These are phyloP conservation scores for Fusarium sp. DNA, from an alignment of 2,329 filamentous ascomycete species.

Conservation along the genomic window DNA sequence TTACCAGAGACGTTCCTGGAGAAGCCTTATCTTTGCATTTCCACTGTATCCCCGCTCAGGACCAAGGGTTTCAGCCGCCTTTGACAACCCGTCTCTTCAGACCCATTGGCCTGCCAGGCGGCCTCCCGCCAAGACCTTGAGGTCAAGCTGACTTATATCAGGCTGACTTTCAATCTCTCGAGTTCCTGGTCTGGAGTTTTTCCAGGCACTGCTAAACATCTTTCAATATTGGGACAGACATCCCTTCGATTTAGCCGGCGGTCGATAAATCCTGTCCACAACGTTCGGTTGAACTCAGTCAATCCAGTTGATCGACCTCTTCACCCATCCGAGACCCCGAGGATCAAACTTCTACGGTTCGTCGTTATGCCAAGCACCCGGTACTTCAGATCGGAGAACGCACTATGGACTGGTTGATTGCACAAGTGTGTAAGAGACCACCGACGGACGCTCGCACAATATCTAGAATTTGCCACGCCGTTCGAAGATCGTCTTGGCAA, in stretches of 20 bases:
- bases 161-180: background rate
- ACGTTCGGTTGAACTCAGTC: background rate
- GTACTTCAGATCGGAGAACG: background rate
- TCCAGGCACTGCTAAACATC: background rate
- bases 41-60: constrained; percentile 9
- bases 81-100: constrained; percentile 17
- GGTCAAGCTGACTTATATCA: background rate
- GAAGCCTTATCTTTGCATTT: background rate
- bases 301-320: background rate
- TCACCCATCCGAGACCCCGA: background rate
- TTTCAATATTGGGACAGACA: background rate
- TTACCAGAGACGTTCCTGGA: background rate
- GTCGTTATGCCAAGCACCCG: background rate
- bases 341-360: background rate
- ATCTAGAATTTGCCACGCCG: background rate
- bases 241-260: background rate
- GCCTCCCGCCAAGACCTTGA: constrained; percentile 22
- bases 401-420: background rate
- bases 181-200: background rate
- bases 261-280: background rate
- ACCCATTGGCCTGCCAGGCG: background rate
- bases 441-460: background rate
- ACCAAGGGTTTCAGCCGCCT: background rate
- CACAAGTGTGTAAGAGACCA: background rate
- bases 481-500: background rate